These are phyloP conservation scores for Fraxinus anomala DNA, from an alignment of 257 asterid species.

Conservation along the genomic window DNA sequence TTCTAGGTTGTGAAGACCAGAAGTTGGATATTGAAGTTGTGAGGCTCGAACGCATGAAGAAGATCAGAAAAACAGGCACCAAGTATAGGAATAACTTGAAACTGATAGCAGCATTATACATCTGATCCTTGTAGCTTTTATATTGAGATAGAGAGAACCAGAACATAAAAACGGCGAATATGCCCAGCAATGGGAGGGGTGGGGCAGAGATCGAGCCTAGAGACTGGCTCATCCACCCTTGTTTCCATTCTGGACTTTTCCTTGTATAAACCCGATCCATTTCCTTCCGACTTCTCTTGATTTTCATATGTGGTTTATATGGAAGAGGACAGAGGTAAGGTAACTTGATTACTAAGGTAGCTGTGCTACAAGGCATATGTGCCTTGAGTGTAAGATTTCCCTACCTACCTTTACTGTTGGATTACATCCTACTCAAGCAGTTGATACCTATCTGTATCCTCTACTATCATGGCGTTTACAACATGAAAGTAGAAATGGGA, in stretches of 20 bases:
- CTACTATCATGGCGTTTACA: neutral
- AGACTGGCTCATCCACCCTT: slow-evolving; percentile 49
- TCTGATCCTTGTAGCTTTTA: slow-evolving; percentile 48
- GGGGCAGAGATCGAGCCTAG: slow-evolving; percentile 56
- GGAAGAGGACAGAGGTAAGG: slow-evolving; percentile 15
- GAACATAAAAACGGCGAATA: slow-evolving; percentile 57
- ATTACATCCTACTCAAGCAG: slow-evolving; percentile 47
- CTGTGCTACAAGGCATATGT: slow-evolving; percentile 63
- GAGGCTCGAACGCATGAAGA: slow-evolving; percentile 38
- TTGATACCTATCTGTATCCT: slow-evolving; percentile 34
- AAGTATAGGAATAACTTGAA: slow-evolving; percentile 54
- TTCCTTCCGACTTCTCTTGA: neutral
- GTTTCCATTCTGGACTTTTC: slow-evolving; percentile 60
- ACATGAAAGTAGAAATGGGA: neutral
- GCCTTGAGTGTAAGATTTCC: slow-evolving; percentile 56
- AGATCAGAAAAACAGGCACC: slow-evolving; percentile 45
- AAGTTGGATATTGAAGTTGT: slow-evolving; percentile 34
- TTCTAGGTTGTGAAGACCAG: slow-evolving; percentile 33
- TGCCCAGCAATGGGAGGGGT: slow-evolving; percentile 55
- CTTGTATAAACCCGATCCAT: slow-evolving; percentile 52
- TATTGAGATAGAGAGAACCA: slow-evolving; percentile 57
- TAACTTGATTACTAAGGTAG: slow-evolving; percentile 36
- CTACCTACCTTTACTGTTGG: slow-evolving; percentile 33
- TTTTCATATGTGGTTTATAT: slow-evolving; percentile 7
- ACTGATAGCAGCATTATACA: slow-evolving; percentile 30